phyloP scores from a whole-genome alignment of 371 early-diverging fungal species.

The Mortierella sp. region DNA sequence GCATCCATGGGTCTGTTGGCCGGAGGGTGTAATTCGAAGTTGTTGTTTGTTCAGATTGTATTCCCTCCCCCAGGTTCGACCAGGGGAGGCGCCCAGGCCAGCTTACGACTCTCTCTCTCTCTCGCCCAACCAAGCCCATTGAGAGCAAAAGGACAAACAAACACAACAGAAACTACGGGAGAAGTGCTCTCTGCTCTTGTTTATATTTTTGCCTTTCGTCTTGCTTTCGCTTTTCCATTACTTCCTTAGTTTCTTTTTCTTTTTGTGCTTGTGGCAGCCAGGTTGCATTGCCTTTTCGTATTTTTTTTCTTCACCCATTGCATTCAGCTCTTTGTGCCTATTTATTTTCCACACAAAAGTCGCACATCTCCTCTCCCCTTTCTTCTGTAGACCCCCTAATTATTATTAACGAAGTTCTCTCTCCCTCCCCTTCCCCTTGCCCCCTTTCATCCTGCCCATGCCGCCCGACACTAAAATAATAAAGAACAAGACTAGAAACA shows the following conservation, averaged over 20 bases:
- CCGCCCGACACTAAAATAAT: not conserved
- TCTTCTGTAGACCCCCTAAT: too few relatives aligned
- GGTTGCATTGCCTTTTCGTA: too few relatives aligned
- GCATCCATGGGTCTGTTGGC: not conserved
- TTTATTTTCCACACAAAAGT: not conserved
- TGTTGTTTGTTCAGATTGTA: too few relatives aligned
- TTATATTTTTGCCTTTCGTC: not conserved
- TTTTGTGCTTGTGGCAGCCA: too few relatives aligned
- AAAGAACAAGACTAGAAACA: too few relatives aligned
- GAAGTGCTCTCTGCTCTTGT: constrained; percentile 6
- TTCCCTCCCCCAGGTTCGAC: too few relatives aligned
- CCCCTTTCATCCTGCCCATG: too few relatives aligned
- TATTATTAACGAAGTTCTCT: too few relatives aligned
- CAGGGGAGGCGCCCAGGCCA: too few relatives aligned
- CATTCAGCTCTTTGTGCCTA: not conserved
- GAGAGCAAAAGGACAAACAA: not conserved
- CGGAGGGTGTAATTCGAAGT: not conserved
- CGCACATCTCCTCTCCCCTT: not conserved
- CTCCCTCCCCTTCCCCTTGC: not conserved
- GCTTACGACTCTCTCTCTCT: not conserved
- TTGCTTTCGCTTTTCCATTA: not conserved
- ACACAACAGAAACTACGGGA: not conserved
- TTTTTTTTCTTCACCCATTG: too few relatives aligned
- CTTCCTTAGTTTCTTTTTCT: not conserved
- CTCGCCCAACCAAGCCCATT: not conserved